Evolutionary conservation across 169 alveolate species (phyloP), one percentile per base, ranked within the genome.

Genomic region (Hepatocystis sp.): DNA sequence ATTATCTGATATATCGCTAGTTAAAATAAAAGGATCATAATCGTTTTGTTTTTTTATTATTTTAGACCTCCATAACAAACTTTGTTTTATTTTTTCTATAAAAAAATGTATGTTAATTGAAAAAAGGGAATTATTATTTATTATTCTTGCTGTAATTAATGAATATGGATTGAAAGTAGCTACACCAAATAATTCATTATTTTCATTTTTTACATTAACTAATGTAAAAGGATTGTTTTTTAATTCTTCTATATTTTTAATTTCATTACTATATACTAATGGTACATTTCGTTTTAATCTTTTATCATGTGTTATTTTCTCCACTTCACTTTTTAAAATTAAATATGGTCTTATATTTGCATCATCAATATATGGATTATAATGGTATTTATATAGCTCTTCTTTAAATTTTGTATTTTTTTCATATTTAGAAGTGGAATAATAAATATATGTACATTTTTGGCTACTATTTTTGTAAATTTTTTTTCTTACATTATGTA

Each of bases 321-420:
- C 42, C 36, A 32, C 60, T 25, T 53, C 65, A 4, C 30, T 67
- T 34, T 71, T 71, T 21, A 71, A 44, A 44, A 56, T 56, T 42
- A 71, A 55, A 51, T n/a, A 27, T 17, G 86, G 86, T n/a, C 86
- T 71, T 34, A 3, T 10, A 34, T 58, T 61, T 30, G 27, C 76
- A 47, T 60, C 28, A 44, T 71, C 86, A 21, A 71, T 36, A 61
- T 71, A 71, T 28, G 17, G 66, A 13, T 71, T 76, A 36, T 71
- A n/a, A 36, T 71, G 86, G 49, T 71, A 71, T 61, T 71, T 71
- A 30, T 56, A 61, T 19, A 71, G 51, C 10, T 71, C 86, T 25
- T 71, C 86, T 19, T 51, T 61, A 56, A 71, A 71, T 71, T 71
- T 71, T 56, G 76, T 71, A 52, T 71, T 71, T 71, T 71, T 71